Percentiles rank a stretch among this genome's conserved stretches.
Evolutionary conservation across 768 basidiomycete genomes (phyloP).

Genomic region (Rhizopogon vulgaris): DNA sequence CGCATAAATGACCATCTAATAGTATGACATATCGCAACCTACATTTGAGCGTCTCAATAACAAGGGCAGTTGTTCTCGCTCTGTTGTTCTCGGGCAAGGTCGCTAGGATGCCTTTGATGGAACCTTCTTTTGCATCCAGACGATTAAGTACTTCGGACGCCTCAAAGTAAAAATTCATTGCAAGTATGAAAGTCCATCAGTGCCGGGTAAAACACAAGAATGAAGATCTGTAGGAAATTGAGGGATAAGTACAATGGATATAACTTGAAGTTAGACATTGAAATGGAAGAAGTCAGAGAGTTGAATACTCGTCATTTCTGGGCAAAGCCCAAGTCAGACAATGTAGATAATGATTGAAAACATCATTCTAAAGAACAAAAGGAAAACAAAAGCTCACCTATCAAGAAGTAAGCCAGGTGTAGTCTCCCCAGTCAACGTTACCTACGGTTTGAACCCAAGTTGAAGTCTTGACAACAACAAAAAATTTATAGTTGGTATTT

Average conservation of each 20-base stretch:
- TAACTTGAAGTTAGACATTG: constrained; percentile 8
- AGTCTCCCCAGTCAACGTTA: neutral
- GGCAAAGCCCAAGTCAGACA: constrained; percentile 60
- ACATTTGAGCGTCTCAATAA: constrained; percentile 97
- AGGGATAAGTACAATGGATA: constrained; percentile 23
- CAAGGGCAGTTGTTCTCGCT: constrained; percentile 76
- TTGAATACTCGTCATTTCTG: constrained; percentile 43
- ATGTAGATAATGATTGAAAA: constrained; percentile 76
- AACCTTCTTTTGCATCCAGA: constrained; percentile 85
- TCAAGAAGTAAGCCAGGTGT: neutral
- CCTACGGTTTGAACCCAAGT: neutral
- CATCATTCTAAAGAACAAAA: constrained; percentile 42
- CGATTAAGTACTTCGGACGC: constrained; percentile 79
- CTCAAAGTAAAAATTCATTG: constrained; percentile 96
- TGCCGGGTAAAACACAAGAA: constrained; percentile 5
- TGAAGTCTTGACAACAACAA: too few species aligned
- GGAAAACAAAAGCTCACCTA: constrained; percentile 14
- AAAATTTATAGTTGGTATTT: constrained; percentile 7
- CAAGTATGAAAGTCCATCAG: constrained; percentile 18
- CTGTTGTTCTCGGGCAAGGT: constrained; percentile 67
- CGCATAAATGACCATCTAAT: neutral
- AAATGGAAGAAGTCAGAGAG: constrained; percentile 21
- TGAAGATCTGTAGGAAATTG: constrained; percentile 10
- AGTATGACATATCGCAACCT: constrained; percentile 11
- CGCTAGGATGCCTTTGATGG: constrained; percentile 79